Base-by-base conservation (phyloP, 2,329 filamentous ascomycete genomes). In the Colletotrichum graminicola region DNA sequence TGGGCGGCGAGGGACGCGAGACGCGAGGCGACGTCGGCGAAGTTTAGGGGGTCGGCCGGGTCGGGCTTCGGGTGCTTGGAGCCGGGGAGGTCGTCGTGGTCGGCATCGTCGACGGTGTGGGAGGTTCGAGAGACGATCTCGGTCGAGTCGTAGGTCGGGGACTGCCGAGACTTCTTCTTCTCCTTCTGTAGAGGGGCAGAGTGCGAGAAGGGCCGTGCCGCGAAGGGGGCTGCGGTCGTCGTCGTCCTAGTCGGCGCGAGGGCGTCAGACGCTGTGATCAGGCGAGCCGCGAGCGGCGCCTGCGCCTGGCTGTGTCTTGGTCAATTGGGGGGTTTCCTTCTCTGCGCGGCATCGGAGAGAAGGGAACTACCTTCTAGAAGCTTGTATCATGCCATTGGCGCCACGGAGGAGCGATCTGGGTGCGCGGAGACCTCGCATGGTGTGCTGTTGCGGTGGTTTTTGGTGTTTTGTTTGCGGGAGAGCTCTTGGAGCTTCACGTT, bases 11-110 rank as follows among this genome's bases (percentile, higher is more conserved):
- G 78, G 70, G 80, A 79, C 26, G 75, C 73, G 71, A 84, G 82
- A 32, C 83, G 84, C n/a, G 82, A 81, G n/a, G 77, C 76, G 29
- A 89, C 80, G 78, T 86, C 81, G 65, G 82, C 80, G 74, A 88
- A 83, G 80, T 88, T 81, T 76, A 86, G 83, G 16, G 85, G 85
- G 47, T 87, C 81, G 32, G 82, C 78, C 5, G 81, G 77, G 76
- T 81, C 76, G 23, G 84, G 77, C 26, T 74, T 62, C 36, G 80
- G 79, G 74, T 76, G 75, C 26, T 76, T 73, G 43, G 68, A 67
- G 61, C 72, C 72, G 12, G 70, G 56, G 32, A 57, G 21, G 66
- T 70, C 72, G 62, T 75, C 67, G 34, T 73, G 68, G 61, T 75
- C 67, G 60, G 74, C 51, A 5, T 79, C 74, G 51, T 75, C 67